Percentiles rank a stretch among this genome's conserved stretches.
Conservation (phyloP, 1,284 basidiomycete species). For the Prillingera fragicola region DNA sequence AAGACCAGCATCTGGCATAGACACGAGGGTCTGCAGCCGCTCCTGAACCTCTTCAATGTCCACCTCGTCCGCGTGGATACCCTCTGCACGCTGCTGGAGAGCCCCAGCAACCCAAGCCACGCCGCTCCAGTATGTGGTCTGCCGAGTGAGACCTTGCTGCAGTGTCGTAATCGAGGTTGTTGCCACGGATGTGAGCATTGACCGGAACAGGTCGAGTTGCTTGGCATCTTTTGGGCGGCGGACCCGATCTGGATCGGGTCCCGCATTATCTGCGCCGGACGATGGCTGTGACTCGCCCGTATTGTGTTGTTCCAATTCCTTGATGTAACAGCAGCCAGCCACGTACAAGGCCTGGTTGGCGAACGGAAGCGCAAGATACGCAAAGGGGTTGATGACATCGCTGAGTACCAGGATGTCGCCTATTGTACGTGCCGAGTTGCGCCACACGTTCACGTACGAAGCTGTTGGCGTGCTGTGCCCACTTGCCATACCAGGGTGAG, state of each 20-base stretch:
- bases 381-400: slow-evolving; percentile 22
- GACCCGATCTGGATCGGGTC: neutral
- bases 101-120: slow-evolving; percentile 21
- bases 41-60: slow-evolving; percentile 20
- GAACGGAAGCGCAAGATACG: slow-evolving; percentile 21
- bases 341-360: slow-evolving; percentile 26
- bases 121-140: slow-evolving; percentile 22
- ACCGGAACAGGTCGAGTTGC: slow-evolving; percentile 13
- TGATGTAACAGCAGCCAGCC: slow-evolving; percentile 27
- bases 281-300: neutral
- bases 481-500: no score
- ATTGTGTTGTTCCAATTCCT: slow-evolving; percentile 11
- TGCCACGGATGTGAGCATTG: slow-evolving; percentile 19
- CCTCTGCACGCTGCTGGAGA: slow-evolving; percentile 19
- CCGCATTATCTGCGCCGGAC: neutral
- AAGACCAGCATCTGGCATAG: slow-evolving; percentile 1
- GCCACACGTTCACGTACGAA: slow-evolving; percentile 18
- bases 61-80: slow-evolving; percentile 15
- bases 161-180: slow-evolving; percentile 19
- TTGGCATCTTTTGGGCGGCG: neutral
- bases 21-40: slow-evolving; percentile 1
- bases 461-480: slow-evolving; percentile 9
- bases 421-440: slow-evolving; percentile 22
- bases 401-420: slow-evolving; percentile 24
- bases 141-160: slow-evolving; percentile 19